Conservation (phyloP, 1,284 basidiomycete genomes). For the Tilletia walkeri region DNA sequence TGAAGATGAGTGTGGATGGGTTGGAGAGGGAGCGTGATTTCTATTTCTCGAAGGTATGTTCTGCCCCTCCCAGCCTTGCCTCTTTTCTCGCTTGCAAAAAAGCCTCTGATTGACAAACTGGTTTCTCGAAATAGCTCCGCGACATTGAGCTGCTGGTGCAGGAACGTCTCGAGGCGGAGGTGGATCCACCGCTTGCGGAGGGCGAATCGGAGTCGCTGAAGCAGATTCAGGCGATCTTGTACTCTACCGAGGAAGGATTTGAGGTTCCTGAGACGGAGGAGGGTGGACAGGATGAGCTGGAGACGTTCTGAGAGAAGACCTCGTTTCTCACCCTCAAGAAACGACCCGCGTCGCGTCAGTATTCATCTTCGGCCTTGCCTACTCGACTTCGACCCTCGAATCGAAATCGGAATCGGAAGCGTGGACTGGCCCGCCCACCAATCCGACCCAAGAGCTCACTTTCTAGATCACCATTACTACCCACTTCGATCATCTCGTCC, state of each 20-base stretch:
- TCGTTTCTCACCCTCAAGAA: no score
- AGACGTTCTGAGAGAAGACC: constrained; percentile 17
- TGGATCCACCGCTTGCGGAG: constrained; percentile 20
- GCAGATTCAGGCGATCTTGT: constrained; percentile 89
- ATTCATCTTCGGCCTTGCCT: no score
- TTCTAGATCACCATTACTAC: no score
- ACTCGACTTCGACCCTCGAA: no score
- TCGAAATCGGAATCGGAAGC: no score
- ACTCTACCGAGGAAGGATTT: constrained; percentile 72
- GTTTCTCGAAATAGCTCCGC: constrained; percentile 28
- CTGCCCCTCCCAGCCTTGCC: neutral
- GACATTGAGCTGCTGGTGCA: constrained; percentile 88
- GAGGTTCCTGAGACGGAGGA: constrained; percentile 51
- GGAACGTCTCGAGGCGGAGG: constrained; percentile 57
- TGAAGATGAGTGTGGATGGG: constrained; percentile 78
- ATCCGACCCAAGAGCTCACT: no score
- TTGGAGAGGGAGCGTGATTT: constrained; percentile 88
- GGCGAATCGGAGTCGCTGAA: constrained; percentile 68
- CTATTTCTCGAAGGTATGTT: constrained; percentile 87
- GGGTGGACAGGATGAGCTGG: constrained; percentile 19
- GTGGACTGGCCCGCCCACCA: no score
- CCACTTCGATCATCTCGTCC: no score
- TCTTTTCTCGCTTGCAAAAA: no score
- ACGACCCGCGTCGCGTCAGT: no score
- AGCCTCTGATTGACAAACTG: neutral